Base-by-base conservation (phyloP, 495 filamentous ascomycete species). In the Penicillium bovifimosum region DNA sequence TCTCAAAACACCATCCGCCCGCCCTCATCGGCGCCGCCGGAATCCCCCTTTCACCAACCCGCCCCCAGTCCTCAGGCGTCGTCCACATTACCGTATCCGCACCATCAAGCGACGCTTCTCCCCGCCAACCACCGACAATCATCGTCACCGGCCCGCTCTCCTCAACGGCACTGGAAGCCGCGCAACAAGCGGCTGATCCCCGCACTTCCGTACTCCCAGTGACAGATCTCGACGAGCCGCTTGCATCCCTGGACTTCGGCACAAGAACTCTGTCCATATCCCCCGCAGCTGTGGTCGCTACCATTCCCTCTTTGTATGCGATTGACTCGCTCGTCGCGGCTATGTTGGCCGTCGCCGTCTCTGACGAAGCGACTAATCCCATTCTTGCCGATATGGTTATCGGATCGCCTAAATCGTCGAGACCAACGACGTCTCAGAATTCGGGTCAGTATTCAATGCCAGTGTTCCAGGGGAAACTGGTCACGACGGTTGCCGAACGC, bases 261-360 rank as follows among this genome's bases (percentile, higher is more conserved):
- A 76, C 75, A 14, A 70, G 65, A 41, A 75, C 73, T 1, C 67
- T 78, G 0, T 69, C 71, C 10, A 72, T 83, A 16, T 72, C 70
- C 9, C 73, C 75, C 3, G 71, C 67, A 9, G 58, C 76, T 0
- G 70, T 73, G 14, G 60, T 63, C 11, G 60, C 67, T 5, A 72
- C 68, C 6, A 71, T 82, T 18, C 74, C 74, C 2, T 83, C 81
- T 34, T 76, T 88, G 34, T 90, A 89, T 59, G 74, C 88, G 4
- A 78, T 91, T n/a, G 88, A 92, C 63, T 86, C 88, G 0, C 76
- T 81, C 2, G 76, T 88, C 8, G 78, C 82, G 3, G 85, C 87
- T 0, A 71, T 90, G 11, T 62, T 90, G 29, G 73, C 87, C 10
- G 86, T 92, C 17, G 86, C 86, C 0, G 73, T 82, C 48, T 70